A percentile compares a stretch with the other conserved stretches of the same genome.
Conservation (phyloP, 805 yeast species). For the Nakazawaea molendinolei region DNA sequence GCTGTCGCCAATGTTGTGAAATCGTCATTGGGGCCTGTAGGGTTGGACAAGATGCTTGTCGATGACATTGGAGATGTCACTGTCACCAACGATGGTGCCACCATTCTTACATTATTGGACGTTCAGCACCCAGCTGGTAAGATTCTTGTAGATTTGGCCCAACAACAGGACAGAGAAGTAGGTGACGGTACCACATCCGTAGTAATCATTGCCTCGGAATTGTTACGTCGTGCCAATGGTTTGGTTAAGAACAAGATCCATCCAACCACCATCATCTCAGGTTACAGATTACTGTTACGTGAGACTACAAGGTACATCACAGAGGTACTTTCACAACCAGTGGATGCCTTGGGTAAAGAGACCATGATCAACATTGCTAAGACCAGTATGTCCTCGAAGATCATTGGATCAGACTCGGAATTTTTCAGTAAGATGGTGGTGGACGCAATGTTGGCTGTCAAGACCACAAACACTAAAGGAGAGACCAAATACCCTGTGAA, state of each 20-base stretch:
- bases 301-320: constrained; percentile 85
- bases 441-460: constrained; percentile 92
- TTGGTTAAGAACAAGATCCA: constrained; percentile 89
- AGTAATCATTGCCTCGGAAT: constrained; percentile 90
- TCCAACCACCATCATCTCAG: constrained; percentile 96
- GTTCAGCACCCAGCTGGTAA: constrained; percentile 99
- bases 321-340: constrained; percentile 77
- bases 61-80: constrained; percentile 99
- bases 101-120: constrained; percentile 81
- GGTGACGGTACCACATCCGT: constrained; percentile 99
- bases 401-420: constrained; percentile 89
- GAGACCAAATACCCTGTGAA: constrained; percentile 92
- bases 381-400: constrained; percentile 95
- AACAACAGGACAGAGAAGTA: constrained; percentile 97
- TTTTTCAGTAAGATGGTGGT: constrained; percentile 89
- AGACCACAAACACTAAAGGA: constrained; percentile 81
- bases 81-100: constrained; percentile 98
- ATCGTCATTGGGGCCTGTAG: constrained; percentile 96
- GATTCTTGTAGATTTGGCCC: constrained; percentile 93
- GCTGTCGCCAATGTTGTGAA: constrained; percentile 81
- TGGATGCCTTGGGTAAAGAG: constrained; percentile 74
- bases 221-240: constrained; percentile 88
- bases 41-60: constrained; percentile 95
- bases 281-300: constrained; percentile 86
- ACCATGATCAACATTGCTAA: constrained; percentile 87